Conservation (phyloP, 2,329 filamentous ascomycete species). For the Colletotrichum tabaci region DNA sequence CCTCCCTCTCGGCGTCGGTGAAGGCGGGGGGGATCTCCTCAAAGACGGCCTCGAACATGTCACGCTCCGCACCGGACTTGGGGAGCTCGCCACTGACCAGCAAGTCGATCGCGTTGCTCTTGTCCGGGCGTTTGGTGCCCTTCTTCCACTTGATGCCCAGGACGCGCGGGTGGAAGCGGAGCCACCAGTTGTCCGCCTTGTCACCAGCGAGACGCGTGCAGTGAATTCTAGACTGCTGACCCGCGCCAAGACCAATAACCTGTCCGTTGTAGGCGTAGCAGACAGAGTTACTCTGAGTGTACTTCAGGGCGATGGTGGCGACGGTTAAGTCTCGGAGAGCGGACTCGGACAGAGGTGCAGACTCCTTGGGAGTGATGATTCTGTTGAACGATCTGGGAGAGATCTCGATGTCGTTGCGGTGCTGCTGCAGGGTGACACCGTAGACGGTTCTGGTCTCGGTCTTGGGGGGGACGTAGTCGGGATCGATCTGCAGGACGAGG, state of each 20-base stretch:
- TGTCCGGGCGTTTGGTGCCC: slow-evolving; percentile 95
- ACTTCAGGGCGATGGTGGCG: slow-evolving; percentile 97
- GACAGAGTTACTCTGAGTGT: slow-evolving; percentile 99
- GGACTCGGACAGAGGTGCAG: slow-evolving; percentile 79
- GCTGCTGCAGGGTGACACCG: slow-evolving; percentile 89
- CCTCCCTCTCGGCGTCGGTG: slow-evolving; percentile 85
- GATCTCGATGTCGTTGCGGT: slow-evolving; percentile 93
- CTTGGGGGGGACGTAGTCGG: slow-evolving; percentile 84
- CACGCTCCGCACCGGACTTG: slow-evolving; percentile 85
- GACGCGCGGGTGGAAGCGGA: slow-evolving; percentile 94
- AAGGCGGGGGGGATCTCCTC: slow-evolving; percentile 90
- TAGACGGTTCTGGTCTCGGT: slow-evolving; percentile 91
- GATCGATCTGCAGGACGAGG: slow-evolving; percentile 94
- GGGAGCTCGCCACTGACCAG: slow-evolving; percentile 93
- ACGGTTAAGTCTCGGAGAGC: slow-evolving; percentile 93
- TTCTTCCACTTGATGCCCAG: slow-evolving; percentile 96
- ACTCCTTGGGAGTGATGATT: slow-evolving; percentile 89
- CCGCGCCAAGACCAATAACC: slow-evolving; percentile 92
- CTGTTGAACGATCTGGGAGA: slow-evolving; percentile 87
- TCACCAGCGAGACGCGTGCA: slow-evolving; percentile 97
- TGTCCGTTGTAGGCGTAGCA: slow-evolving; percentile 97
- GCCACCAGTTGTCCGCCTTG: slow-evolving; percentile 99
- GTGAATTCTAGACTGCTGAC: slow-evolving; percentile 98
- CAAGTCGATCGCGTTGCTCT: slow-evolving; percentile 98
- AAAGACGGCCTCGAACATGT: slow-evolving; percentile 90